Percentiles rank a stretch among this genome's conserved stretches.
Conservation (phyloP, 495 filamentous ascomycete genomes). For the Annulohypoxylon moriforme region DNA sequence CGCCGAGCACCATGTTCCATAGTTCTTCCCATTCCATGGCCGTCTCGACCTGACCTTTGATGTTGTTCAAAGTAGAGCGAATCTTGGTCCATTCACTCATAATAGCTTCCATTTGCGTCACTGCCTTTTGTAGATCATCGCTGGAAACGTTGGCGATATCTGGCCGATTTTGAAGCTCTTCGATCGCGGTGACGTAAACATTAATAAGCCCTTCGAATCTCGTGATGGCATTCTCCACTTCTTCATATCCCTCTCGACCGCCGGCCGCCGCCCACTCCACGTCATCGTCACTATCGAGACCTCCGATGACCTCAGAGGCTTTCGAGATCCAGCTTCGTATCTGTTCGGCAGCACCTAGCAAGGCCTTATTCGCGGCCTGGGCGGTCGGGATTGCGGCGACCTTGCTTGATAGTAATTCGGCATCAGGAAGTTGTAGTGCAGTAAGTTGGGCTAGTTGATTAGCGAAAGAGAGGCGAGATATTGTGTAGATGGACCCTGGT, state of each 20-base stretch:
- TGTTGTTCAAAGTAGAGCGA: constrained; percentile 73
- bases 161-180: constrained; percentile 81
- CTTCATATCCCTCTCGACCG: constrained; percentile 86
- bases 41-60: constrained; percentile 91
- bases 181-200: constrained; percentile 90
- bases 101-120: constrained; percentile 88
- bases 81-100: constrained; percentile 86
- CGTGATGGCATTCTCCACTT: constrained; percentile 86
- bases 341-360: constrained; percentile 86
- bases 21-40: constrained; percentile 99
- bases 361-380: constrained; percentile 76
- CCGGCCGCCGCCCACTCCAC: constrained; percentile 97
- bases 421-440: constrained; percentile 84
- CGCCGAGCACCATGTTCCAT: constrained; percentile 91
- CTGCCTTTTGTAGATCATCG: constrained; percentile 74
- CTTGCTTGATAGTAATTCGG: constrained; percentile 79
- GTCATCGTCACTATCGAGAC: constrained; percentile 92
- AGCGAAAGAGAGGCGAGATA: constrained; percentile 88
- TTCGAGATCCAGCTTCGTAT: constrained; percentile 93
- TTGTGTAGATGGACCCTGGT: constrained; percentile 84
- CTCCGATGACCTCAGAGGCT: constrained; percentile 84
- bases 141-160: constrained; percentile 78
- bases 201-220: constrained; percentile 87
- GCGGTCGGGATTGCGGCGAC: constrained; percentile 86
- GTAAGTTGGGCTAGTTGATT: constrained; percentile 87